A percentile compares a stretch with the other conserved stretches of the same genome.
phyloP scores from a whole-genome alignment of 1,139 yeast species.

The Entelexis sorbosivorans region DNA sequence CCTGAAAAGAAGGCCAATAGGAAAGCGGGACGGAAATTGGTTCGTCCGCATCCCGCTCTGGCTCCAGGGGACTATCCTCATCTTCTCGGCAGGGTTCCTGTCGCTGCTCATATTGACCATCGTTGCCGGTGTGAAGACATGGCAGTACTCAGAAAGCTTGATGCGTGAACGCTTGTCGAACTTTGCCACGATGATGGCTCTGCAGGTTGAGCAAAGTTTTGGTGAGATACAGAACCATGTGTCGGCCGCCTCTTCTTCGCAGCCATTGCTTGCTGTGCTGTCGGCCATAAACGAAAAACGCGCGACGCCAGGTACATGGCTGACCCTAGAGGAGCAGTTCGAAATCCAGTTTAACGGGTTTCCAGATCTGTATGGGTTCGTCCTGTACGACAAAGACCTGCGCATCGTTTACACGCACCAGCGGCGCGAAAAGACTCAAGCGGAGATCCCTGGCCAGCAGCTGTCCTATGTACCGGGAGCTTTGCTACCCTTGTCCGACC shows the following conservation, averaged over 20 bases:
- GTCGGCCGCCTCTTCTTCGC: constrained; percentile 15
- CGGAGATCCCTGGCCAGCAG: constrained; percentile 7
- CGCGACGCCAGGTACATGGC: constrained; percentile 6
- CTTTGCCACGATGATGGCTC: constrained; percentile 17
- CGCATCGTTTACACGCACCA: constrained; percentile 9
- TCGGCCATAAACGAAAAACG: not conserved
- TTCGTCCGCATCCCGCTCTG: constrained; percentile 26
- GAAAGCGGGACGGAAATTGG: constrained; percentile 14
- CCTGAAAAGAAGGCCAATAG: not conserved
- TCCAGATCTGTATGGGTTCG: constrained; percentile 8
- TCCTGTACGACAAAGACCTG: constrained; percentile 12
- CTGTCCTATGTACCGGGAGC: constrained; percentile 1
- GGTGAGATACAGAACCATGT: not conserved
- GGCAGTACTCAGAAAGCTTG: constrained; percentile 20
- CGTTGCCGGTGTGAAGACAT: constrained; percentile 39
- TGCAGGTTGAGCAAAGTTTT: constrained; percentile 14
- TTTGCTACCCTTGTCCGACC: constrained; percentile 12
- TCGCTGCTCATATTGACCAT: constrained; percentile 68
- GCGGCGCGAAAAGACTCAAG: not conserved
- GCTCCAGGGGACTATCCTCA: constrained; percentile 68
- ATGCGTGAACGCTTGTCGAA: constrained; percentile 18
- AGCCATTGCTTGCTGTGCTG: constrained; percentile 1
- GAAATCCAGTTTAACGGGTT: constrained; percentile 7
- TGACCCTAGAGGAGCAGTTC: constrained; percentile 9
- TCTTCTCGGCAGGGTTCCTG: constrained; percentile 60